Evolutionary conservation across 1,139 yeast genomes (phyloP).

Genomic region (Yamadazyma taylorii): DNA sequence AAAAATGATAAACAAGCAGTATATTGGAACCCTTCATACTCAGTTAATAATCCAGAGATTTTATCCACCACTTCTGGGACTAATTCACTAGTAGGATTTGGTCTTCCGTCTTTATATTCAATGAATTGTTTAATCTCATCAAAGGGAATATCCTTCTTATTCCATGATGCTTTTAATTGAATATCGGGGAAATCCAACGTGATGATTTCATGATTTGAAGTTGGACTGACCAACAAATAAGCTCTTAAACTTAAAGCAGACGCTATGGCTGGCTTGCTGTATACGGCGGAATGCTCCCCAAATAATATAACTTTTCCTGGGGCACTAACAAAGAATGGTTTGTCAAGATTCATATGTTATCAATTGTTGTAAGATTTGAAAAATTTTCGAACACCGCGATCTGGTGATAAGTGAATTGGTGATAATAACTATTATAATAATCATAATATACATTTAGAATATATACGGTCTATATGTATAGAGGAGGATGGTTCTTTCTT

Average conservation of each 20-base stretch:
- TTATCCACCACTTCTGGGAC: conserved; percentile 58
- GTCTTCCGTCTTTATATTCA: conserved; percentile 25
- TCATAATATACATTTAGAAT: no score
- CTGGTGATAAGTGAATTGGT: no score
- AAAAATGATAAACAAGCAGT: conserved; percentile 87
- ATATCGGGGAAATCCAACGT: conserved; percentile 85
- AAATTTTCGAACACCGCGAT: background rate
- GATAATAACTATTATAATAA: no score
- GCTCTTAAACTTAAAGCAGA: conserved; percentile 85
- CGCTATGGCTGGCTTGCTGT: conserved; percentile 88
- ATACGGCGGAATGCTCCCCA: conserved; percentile 97
- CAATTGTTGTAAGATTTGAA: no score
- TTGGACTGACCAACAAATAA: conserved; percentile 61
- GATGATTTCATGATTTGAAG: conserved; percentile 39
- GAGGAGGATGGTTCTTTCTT: no score
- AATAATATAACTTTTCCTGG: conserved; percentile 96
- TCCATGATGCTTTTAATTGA: conserved; percentile 63
- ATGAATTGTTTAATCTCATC: conserved; percentile 30
- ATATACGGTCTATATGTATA: background rate
- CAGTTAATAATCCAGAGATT: conserved; percentile 43
- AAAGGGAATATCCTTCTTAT: conserved; percentile 61
- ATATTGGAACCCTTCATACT: conserved; percentile 59
- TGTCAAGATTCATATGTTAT: conserved; percentile 4
- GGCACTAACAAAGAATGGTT: conserved; percentile 76
- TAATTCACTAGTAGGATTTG: conserved; percentile 53